Percentiles rank a stretch among this genome's conserved stretches.
Conservation (phyloP, 2,329 filamentous ascomycete genomes). For the Paraphoma sp. region DNA sequence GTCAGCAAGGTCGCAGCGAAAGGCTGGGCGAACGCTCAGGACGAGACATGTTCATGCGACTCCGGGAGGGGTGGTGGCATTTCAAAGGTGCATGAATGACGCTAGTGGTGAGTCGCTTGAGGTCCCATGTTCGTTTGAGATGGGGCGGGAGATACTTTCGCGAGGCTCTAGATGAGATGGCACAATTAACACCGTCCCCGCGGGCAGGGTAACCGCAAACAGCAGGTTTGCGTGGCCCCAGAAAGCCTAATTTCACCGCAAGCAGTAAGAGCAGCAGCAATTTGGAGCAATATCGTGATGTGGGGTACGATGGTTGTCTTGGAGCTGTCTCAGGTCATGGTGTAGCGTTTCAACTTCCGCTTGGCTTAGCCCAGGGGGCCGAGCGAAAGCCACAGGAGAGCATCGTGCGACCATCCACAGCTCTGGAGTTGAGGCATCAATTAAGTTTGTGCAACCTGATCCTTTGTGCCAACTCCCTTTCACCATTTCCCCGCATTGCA, state of each 20-base stretch:
- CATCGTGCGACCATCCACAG: slow-evolving; percentile 26
- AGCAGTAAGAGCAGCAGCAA: slow-evolving; percentile 16
- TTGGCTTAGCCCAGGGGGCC: slow-evolving; percentile 28
- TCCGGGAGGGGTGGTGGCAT: slow-evolving; percentile 39
- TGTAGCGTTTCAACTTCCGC: slow-evolving; percentile 43
- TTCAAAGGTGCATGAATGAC: slow-evolving; percentile 47
- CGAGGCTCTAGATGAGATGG: slow-evolving; percentile 24
- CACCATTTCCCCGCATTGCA: slow-evolving; percentile 23
- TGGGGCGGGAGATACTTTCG: slow-evolving; percentile 26
- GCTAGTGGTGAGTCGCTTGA: slow-evolving; percentile 43
- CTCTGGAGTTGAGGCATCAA: slow-evolving; percentile 2
- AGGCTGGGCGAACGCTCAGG: slow-evolving; percentile 44
- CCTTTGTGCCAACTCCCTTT: not conserved
- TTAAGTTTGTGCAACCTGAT: not conserved
- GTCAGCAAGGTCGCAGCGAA: slow-evolving; percentile 40
- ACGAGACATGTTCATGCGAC: slow-evolving; percentile 44
- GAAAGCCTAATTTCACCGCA: slow-evolving; percentile 24
- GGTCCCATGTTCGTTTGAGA: slow-evolving; percentile 47
- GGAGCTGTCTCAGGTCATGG: slow-evolving; percentile 44
- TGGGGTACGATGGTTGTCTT: slow-evolving; percentile 36
- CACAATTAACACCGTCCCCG: slow-evolving; percentile 32
- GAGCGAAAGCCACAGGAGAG: slow-evolving; percentile 37
- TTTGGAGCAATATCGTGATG: slow-evolving; percentile 30
- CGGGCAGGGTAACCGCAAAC: slow-evolving; percentile 14
- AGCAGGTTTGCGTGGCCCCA: slow-evolving; percentile 20